A percentile compares a stretch with the other conserved stretches of the same genome.
These are phyloP conservation scores for Phragmites australis DNA, from an alignment of 176 grass and related monocot species.

Conservation along the genomic window DNA sequence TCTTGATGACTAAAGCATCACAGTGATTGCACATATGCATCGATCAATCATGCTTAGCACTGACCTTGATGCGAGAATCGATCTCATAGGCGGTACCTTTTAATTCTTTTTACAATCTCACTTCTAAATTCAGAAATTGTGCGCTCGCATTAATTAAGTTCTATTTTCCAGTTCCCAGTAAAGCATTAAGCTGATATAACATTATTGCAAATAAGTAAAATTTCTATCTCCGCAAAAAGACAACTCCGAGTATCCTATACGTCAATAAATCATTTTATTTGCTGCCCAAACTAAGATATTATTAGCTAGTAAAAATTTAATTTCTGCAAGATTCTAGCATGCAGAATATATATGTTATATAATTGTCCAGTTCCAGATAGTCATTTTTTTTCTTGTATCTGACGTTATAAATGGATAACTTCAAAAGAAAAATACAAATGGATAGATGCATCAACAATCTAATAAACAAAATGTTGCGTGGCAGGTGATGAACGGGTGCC, in stretches of 20 bases:
- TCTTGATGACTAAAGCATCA: constrained; percentile 5
- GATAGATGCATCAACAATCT: neutral
- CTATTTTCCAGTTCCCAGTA: neutral
- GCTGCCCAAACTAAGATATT: neutral
- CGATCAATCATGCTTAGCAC: neutral
- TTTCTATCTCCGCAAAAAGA: neutral
- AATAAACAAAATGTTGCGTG: constrained; percentile 11
- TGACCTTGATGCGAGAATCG: neutral
- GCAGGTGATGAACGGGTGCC: constrained; percentile 73
- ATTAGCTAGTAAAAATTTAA: neutral
- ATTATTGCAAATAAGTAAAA: neutral
- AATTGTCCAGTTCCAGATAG: neutral
- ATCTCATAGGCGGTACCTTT: neutral
- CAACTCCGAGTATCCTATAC: neutral
- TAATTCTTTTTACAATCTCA: neutral
- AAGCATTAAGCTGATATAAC: neutral
- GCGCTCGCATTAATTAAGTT: neutral
- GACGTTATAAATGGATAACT: neutral
- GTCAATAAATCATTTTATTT: neutral
- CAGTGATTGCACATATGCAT: neutral
- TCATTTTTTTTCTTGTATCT: neutral
- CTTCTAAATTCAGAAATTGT: neutral
- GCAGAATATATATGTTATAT: neutral
- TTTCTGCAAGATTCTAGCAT: neutral
- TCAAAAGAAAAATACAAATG: neutral